Evolutionary conservation across 2,329 filamentous ascomycete species (phyloP).

Genomic region (Hymenoscyphus albidus): DNA sequence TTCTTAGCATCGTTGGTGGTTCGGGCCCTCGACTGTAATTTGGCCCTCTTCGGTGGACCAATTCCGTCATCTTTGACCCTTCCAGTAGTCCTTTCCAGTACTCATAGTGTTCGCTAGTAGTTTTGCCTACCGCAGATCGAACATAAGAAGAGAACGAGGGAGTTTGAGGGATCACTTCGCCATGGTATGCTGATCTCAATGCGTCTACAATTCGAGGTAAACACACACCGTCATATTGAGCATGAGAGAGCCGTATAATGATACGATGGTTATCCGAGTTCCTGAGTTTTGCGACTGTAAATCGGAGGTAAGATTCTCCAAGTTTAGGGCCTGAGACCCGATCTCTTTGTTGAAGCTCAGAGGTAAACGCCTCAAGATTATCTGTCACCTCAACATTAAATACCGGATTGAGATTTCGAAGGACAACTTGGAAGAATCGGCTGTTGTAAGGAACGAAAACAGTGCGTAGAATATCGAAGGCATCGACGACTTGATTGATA

Average conservation of each 20-base stretch:
- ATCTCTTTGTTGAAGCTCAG: constrained; percentile 6
- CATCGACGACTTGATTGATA: constrained; percentile 28
- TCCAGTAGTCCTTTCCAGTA: constrained; percentile 46
- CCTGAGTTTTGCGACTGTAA: constrained; percentile 2
- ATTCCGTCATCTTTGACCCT: constrained; percentile 32
- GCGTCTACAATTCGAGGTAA: constrained; percentile 11
- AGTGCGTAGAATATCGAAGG: constrained; percentile 34
- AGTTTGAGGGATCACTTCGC: constrained; percentile 14
- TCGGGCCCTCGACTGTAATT: constrained; percentile 14
- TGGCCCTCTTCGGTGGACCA: constrained; percentile 10
- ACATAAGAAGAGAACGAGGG: constrained; percentile 41
- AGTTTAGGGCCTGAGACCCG: not conserved
- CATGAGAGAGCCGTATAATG: constrained; percentile 48
- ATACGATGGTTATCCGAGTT: constrained; percentile 33
- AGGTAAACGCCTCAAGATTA: constrained; percentile 4
- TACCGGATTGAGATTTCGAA: constrained; percentile 10
- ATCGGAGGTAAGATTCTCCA: constrained; percentile 8
- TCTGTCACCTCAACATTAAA: constrained; percentile 12
- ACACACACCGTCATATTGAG: constrained; percentile 43
- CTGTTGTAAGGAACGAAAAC: constrained; percentile 26
- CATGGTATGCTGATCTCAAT: constrained; percentile 9
- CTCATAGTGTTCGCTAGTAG: constrained; percentile 29
- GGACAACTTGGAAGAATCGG: constrained; percentile 19
- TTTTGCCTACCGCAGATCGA: constrained; percentile 24
- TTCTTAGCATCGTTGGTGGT: constrained; percentile 13